Evolutionary conservation across 2,329 filamentous ascomycete genomes (phyloP), one percentile per base, ranked within the genome.

Genomic region (Paecilomyces niveus): DNA sequence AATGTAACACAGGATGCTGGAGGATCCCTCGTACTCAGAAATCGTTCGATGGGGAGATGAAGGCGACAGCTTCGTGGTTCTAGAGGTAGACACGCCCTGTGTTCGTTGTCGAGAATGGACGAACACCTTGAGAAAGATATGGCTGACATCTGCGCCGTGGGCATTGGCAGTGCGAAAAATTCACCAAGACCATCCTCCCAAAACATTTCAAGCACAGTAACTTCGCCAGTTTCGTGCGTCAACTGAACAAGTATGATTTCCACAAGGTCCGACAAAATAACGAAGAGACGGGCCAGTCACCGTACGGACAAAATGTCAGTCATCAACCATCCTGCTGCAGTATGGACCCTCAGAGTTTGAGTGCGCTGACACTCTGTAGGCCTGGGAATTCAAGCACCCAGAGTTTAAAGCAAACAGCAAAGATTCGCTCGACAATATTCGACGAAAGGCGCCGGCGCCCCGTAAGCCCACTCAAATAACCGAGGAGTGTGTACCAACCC

Each of bases 131-230:
- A 22, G 22, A 22, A 60, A 61, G 53, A 63, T 57, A 60, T 45
- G 59, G 57, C 18, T 33, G 31, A 21, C 26, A 54, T 8, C 9
- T 18, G 18, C 33, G 53, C 26, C 15, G 45, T 13, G 22, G 39
- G 56, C 22, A 57, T 45, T 56, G 26, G 26, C 73, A 97, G 93
- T 96, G 95, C 74, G 93, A 97, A 74, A 96, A 96, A 74, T 99
- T 99, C 71, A 97, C 94, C 22, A 96, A 97, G 74, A 89, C 90
- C 45, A 96, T 99, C 67, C 85, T 99, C 15, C 94, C 94, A 2
- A 97, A 97, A 72, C 92, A 97, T 70, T 99, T 99, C 81, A 99
- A 99, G 76, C 94, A 97, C 77, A 96, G 91, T 83, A 97, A 97
- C 74, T 97, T 97, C 78, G 92, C 92, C 32, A 96, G 92, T 76